Evolutionary conservation across 2,329 filamentous ascomycete genomes (phyloP).

Genomic region (Talaromyces piceae): DNA sequence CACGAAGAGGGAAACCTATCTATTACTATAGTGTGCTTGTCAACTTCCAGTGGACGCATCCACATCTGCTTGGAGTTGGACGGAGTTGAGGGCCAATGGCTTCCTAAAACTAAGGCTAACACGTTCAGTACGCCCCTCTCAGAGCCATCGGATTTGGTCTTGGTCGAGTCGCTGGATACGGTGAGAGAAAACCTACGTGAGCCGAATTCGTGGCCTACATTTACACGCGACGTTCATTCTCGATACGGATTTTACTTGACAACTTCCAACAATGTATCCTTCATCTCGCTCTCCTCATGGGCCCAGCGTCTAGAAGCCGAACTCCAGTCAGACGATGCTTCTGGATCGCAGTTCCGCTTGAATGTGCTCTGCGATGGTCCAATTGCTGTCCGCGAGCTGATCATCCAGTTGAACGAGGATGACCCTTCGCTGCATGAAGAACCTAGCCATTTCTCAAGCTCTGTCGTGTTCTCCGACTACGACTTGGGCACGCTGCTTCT

Average conservation of each 20-base stretch:
- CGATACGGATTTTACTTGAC: conserved; percentile 55
- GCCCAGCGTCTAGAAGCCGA: conserved; percentile 50
- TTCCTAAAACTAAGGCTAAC: conserved; percentile 42
- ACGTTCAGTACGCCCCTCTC: conserved; percentile 35
- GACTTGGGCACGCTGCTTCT: conserved; percentile 53
- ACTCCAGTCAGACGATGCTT: conserved; percentile 43
- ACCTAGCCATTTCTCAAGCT: conserved; percentile 37
- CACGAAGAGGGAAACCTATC: conserved; percentile 46
- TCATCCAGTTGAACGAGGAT: conserved; percentile 35
- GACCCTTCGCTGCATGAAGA: conserved; percentile 15
- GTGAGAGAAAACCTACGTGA: conserved; percentile 21
- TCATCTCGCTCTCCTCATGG: conserved; percentile 51
- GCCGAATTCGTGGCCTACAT: conserved; percentile 42
- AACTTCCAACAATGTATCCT: conserved; percentile 46
- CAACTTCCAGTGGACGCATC: conserved; percentile 48
- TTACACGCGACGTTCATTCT: conserved; percentile 49
- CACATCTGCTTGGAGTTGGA: conserved; percentile 56
- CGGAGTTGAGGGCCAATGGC: conserved; percentile 57
- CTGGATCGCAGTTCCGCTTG: conserved; percentile 50
- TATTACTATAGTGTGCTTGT: conserved; percentile 50
- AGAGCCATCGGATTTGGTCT: conserved; percentile 36
- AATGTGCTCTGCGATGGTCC: conserved; percentile 48
- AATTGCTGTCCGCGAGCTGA: conserved; percentile 42
- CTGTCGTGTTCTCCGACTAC: conserved; percentile 49
- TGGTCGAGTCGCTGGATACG: conserved; percentile 40